Conservation (phyloP, 2,329 filamentous ascomycete species). For the Aspergillus amoenus region DNA sequence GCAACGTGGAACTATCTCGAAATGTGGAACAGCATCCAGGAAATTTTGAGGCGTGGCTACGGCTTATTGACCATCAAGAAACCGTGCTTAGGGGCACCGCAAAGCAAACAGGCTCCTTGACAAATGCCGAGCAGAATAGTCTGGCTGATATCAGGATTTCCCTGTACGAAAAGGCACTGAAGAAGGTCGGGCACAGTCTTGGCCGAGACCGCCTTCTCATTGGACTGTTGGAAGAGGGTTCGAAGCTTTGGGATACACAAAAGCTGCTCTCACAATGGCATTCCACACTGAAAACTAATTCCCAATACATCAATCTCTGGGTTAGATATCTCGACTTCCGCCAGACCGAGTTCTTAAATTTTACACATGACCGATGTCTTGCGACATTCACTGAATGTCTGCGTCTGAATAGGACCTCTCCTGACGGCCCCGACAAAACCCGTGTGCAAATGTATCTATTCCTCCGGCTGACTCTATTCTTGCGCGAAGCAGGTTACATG, state of each 20-base stretch:
- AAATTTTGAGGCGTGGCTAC: conserved; percentile 72
- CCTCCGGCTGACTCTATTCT: conserved; percentile 69
- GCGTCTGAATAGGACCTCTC: conserved; percentile 31
- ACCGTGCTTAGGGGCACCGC: conserved; percentile 54
- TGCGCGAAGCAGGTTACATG: conserved; percentile 73
- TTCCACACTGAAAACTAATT: conserved; percentile 56
- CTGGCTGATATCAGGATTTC: conserved; percentile 77
- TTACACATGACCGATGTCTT: conserved; percentile 67
- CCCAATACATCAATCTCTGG: conserved; percentile 67
- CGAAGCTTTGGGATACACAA: conserved; percentile 69
- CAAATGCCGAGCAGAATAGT: conserved; percentile 63
- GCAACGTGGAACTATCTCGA: conserved; percentile 58
- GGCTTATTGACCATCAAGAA: conserved; percentile 77
- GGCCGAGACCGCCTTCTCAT: conserved; percentile 63
- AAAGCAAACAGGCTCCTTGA: conserved; percentile 41
- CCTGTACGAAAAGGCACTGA: conserved; percentile 75
- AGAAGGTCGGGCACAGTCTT: conserved; percentile 48
- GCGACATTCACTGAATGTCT: conserved; percentile 61
- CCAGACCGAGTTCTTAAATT: conserved; percentile 65
- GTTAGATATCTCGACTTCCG: conserved; percentile 68
- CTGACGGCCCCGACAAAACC: conserved; percentile 22
- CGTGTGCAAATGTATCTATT: conserved; percentile 66
- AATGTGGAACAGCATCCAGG: conserved; percentile 64
- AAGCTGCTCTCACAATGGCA: conserved; percentile 66
- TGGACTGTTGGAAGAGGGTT: conserved; percentile 71